Evolutionary conservation across 192 early-diverging fungal species (phyloP), one percentile per base, ranked within the genome.

Genomic region (Umbelopsis ramanniana): DNA sequence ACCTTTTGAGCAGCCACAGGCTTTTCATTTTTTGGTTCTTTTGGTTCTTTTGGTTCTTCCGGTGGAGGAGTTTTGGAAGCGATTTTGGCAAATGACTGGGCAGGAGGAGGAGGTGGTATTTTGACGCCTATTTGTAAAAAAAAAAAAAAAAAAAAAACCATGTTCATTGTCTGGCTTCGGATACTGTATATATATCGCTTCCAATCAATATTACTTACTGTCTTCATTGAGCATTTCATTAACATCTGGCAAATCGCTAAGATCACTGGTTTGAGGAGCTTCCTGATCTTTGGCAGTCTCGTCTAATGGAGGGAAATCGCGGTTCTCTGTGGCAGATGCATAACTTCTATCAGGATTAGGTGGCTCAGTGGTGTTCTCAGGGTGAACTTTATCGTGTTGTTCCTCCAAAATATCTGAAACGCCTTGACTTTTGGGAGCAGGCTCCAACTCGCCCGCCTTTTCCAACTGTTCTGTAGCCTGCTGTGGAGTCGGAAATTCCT

Each of bases 301-400:
- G 6, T 47, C 60, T 24, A 72, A 38, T 8, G 71, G 23, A 66
- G 75, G 75, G 46, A 76, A 76, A 23, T 52, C 75, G 21, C 54
- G 40, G 68, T 76, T 68, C 0, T 71, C 72, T 23, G 75, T 45
- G 38, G 72, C 71, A 22, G 38, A 66, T 3, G 75, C 75, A 69
- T 69, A 76, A 1, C 71, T 72, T 53, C 75, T 29, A 14, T 72
- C 70, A 17, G 75, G 75, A 72, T 76, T 67, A 21, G 75, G 75
- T 46, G 75, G 75, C 43, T 38, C 12, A 35, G 17, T 46, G 21
- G 60, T 6, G 0, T 76, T 70, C 52, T 54, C 37, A 68, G 35
- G 22, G 22, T 46, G 17, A 68, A 10, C 8, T 52, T 8, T 4
- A 54, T 38, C 6, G 9, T 54, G 29, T 4, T 35, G 19, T 2